phyloP scores from a whole-genome alignment of 495 filamentous ascomycete genomes.

The Aspergillus homomorphus region DNA sequence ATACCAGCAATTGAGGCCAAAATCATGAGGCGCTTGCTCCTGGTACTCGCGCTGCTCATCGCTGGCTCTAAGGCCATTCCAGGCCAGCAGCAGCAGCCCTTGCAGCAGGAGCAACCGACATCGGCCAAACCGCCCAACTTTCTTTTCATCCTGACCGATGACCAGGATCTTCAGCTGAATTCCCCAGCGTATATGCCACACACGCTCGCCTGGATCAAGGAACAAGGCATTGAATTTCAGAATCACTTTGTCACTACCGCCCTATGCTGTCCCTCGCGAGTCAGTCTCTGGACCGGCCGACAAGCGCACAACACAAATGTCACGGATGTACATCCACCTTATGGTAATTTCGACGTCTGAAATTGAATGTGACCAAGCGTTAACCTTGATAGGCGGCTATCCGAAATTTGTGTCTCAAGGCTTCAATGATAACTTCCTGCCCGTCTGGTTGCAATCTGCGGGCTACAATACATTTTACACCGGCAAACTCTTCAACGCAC shows the following conservation, averaged over 20 bases:
- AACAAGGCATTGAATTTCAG: slow-evolving; percentile 53
- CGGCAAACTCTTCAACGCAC: slow-evolving; percentile 69
- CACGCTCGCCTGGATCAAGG: slow-evolving; percentile 47
- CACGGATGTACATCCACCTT: slow-evolving; percentile 62
- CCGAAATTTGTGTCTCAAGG: slow-evolving; percentile 66
- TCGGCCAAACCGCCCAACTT: slow-evolving; percentile 47
- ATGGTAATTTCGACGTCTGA: slow-evolving; percentile 37
- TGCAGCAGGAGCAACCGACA: background rate
- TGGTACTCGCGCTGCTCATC: slow-evolving; percentile 10
- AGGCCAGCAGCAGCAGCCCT: background rate
- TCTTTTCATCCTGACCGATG: slow-evolving; percentile 64
- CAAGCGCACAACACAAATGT: slow-evolving; percentile 74
- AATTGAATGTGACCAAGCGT: background rate
- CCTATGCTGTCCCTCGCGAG: slow-evolving; percentile 62
- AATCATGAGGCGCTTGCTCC: slow-evolving; percentile 24
- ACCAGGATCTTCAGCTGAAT: slow-evolving; percentile 61
- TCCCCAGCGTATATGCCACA: slow-evolving; percentile 58
- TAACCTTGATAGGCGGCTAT: slow-evolving; percentile 54
- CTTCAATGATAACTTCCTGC: slow-evolving; percentile 64
- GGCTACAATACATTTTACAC: slow-evolving; percentile 75
- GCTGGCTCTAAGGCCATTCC: slow-evolving; percentile 9
- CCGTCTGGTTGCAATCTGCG: slow-evolving; percentile 64
- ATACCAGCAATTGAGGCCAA: background rate
- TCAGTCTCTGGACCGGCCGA: slow-evolving; percentile 63
- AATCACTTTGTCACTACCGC: slow-evolving; percentile 62